Percentiles rank a stretch among this genome's conserved stretches.
Evolutionary conservation across 1,139 yeast species (phyloP).

Genomic region (Candida pseudocylindracea): DNA sequence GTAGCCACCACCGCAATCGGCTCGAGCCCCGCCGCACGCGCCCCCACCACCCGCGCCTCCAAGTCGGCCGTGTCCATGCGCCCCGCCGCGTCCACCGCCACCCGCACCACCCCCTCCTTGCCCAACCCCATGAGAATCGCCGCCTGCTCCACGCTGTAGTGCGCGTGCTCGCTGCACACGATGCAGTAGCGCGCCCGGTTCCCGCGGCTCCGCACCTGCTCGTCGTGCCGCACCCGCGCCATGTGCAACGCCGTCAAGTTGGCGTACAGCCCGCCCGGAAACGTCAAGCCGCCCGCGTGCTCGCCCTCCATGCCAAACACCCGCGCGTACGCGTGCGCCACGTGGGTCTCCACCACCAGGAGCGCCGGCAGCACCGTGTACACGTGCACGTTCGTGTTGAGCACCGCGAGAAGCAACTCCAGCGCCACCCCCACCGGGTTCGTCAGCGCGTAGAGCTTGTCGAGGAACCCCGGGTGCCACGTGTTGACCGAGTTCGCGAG

Average conservation of each 20-base stretch:
- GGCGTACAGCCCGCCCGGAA: conserved; percentile 80
- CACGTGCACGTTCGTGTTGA: conserved; percentile 74
- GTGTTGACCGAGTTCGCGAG: conserved; percentile 56
- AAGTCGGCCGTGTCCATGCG: conserved; percentile 28
- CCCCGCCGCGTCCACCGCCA: conserved; percentile 33
- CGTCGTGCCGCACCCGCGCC: conserved; percentile 45
- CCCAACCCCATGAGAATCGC: conserved; percentile 67
- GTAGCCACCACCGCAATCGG: conserved; percentile 68
- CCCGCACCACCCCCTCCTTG: conserved; percentile 35
- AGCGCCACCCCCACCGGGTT: conserved; percentile 69
- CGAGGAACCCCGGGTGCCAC: conserved; percentile 76
- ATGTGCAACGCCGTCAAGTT: conserved; percentile 62
- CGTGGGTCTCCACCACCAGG: conserved; percentile 50
- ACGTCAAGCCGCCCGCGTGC: conserved; percentile 62
- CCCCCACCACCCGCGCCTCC: conserved; percentile 17
- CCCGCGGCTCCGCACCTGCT: conserved; percentile 49
- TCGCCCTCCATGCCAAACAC: conserved; percentile 27
- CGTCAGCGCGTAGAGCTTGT: conserved; percentile 65
- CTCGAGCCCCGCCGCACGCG: conserved; percentile 30
- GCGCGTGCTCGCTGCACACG: conserved; percentile 53
- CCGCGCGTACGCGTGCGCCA: conserved; percentile 45
- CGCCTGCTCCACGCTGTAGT: conserved; percentile 66
- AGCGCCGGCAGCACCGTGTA: conserved; percentile 73
- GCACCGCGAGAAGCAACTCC: conserved; percentile 43
- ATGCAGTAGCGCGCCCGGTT: conserved; percentile 40